Evolutionary conservation across 2,329 filamentous ascomycete species (phyloP).

Genomic region (Phoma sp.): DNA sequence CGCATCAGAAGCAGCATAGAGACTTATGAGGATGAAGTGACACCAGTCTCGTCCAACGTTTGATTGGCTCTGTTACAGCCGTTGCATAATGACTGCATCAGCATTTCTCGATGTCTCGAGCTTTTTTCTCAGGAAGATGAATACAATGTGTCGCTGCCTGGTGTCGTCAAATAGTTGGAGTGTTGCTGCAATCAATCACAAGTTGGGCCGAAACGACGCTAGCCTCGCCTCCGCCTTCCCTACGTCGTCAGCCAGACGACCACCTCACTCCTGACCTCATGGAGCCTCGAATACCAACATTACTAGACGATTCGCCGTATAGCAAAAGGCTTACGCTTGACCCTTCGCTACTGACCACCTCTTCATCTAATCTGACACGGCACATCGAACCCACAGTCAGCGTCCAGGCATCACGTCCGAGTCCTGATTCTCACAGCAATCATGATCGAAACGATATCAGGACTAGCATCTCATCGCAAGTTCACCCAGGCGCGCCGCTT

Average conservation of each 20-base stretch:
- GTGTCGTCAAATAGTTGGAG: too few species aligned
- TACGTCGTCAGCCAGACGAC: neutral
- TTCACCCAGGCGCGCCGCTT: conserved; percentile 40
- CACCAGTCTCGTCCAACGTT: too few species aligned
- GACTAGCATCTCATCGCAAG: conserved; percentile 10
- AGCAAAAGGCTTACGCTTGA: conserved; percentile 21
- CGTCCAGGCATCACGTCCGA: conserved; percentile 13
- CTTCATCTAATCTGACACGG: conserved; percentile 14
- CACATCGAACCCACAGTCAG: conserved; percentile 24
- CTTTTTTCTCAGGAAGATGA: too few species aligned
- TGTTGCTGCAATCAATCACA: neutral
- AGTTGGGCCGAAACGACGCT: conserved; percentile 1
- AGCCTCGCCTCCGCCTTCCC: conserved; percentile 6
- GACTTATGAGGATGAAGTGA: too few species aligned
- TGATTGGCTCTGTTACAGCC: too few species aligned
- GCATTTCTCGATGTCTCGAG: too few species aligned
- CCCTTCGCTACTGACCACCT: conserved; percentile 16
- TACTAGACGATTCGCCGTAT: conserved; percentile 28
- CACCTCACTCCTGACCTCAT: conserved; percentile 17
- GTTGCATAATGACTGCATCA: too few species aligned
- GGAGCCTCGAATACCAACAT: conserved; percentile 38
- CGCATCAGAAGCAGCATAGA: too few species aligned
- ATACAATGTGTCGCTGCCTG: too few species aligned
- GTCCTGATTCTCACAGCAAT: conserved; percentile 8
- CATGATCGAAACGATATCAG: conserved; percentile 12